Base-by-base conservation (phyloP, 1,139 yeast genomes). In the Saccharomyces hybrid region DNA sequence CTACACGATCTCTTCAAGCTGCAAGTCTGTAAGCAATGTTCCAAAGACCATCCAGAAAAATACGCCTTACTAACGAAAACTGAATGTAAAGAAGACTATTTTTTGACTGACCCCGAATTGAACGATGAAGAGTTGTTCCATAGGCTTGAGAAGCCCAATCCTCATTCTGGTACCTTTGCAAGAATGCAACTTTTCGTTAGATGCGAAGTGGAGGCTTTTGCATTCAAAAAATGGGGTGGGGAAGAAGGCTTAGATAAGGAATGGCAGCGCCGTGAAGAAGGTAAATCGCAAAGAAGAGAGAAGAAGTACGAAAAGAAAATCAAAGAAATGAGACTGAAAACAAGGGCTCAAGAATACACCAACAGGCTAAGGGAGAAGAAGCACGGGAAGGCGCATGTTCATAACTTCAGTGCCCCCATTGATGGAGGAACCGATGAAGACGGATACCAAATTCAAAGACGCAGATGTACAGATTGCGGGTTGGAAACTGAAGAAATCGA, bases 151-250 rank as follows among this genome's bases (percentile, higher is more conserved):
- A 88, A 91, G 63, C 91, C 96, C 5, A 95, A 95, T 65, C 99
- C 99, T 0, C 96, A 93, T 71, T 90, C 95, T 48, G 82, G 83
- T 3, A 84, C 88, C 0, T 95, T 83, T 71, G 86, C 91, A 52
- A 79, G 95, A 64, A 95, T 95, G 99, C 96, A 90, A 76, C 75
- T 95, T 53, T 95, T 84, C 69, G 71, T 93, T 50, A 75, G 99
- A 56, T 87, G 83, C 63, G 98, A 95, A 65, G 91, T 93, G 14
- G 99, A 95, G 68, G 89, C 85, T 63, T 88, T 79, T 72, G 96
- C 99, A 0, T 88, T 84, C 74, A 84, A 86, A 67, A 93, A 93
- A 71, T 95, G 99, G 99, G 96, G 95, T 1, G 85, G 95, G 0
- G 79, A 86, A 4, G 96, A 90, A 51, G 89, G 86, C 0, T 72